These are phyloP conservation scores for Phytophthora sp. DNA, from an alignment of 352 stramenopile genomes.

Conservation along the genomic window DNA sequence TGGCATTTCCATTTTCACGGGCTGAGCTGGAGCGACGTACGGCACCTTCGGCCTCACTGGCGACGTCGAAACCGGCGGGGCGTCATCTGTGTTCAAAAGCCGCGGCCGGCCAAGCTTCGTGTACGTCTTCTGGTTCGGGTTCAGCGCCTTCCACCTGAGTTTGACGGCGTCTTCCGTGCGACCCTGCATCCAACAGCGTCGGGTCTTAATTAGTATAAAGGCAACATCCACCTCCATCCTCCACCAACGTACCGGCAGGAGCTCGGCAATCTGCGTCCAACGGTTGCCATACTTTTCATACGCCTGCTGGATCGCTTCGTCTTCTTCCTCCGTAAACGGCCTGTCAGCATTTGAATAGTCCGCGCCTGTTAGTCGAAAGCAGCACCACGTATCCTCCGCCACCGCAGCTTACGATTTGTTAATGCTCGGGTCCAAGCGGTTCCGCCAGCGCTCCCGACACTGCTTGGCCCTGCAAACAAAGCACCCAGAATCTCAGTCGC, in stretches of 20 bases:
- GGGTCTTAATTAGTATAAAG: neutral
- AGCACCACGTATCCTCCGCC: too few relatives aligned
- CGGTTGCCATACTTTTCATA: slow-evolving; percentile 87
- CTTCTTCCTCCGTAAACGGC: slow-evolving; percentile 71
- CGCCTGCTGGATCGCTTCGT: slow-evolving; percentile 75
- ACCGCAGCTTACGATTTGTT: slow-evolving; percentile 86
- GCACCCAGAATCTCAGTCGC: neutral
- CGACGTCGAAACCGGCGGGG: slow-evolving; percentile 35
- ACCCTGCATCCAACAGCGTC: slow-evolving; percentile 31
- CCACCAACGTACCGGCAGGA: slow-evolving; percentile 55
- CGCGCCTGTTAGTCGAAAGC: slow-evolving; percentile 3
- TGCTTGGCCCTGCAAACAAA: slow-evolving; percentile 86
- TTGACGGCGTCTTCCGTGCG: slow-evolving; percentile 86
- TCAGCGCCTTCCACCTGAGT: slow-evolving; percentile 82
- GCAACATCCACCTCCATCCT: neutral
- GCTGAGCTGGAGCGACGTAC: slow-evolving; percentile 7
- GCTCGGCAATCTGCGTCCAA: slow-evolving; percentile 88
- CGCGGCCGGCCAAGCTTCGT: slow-evolving; percentile 76
- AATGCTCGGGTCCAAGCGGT: slow-evolving; percentile 95
- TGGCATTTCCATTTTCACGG: slow-evolving; percentile 18
- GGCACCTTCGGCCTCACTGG: slow-evolving; percentile 25
- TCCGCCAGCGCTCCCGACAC: slow-evolving; percentile 96
- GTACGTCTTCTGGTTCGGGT: slow-evolving; percentile 80
- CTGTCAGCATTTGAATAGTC: slow-evolving; percentile 25
- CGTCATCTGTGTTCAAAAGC: slow-evolving; percentile 58